Evolutionary conservation across 495 filamentous ascomycete species (phyloP).

Genomic region (Tuber calosporum): DNA sequence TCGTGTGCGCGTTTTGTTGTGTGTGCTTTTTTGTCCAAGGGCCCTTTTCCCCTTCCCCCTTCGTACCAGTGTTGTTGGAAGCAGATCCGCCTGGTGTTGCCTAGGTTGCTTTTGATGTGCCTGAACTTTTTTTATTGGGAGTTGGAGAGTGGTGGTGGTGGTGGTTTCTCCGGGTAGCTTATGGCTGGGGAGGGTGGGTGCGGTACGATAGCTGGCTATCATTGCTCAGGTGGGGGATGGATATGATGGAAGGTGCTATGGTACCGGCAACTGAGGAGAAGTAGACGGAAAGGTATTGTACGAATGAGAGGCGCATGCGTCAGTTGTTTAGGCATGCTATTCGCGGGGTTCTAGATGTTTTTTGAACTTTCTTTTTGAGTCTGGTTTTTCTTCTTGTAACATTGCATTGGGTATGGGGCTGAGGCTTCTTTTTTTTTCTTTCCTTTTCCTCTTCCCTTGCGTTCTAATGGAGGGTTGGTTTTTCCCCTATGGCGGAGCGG

Average conservation of each 20-base stretch:
- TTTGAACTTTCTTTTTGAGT: conserved; percentile 1
- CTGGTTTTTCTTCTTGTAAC: neutral
- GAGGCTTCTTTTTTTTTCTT: neutral
- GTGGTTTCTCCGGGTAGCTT: neutral
- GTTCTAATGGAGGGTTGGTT: neutral
- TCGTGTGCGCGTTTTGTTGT: conserved; percentile 2
- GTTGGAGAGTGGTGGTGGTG: neutral
- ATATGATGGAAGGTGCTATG: neutral
- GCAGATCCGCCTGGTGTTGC: neutral
- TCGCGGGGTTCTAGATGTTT: neutral
- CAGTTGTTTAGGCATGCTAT: neutral
- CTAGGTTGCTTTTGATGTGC: neutral
- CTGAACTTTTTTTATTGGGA: neutral
- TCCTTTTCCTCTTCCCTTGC: neutral
- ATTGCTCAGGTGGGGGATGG: neutral
- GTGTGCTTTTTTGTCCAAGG: neutral
- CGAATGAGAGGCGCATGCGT: neutral
- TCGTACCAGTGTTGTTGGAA: too few relatives aligned
- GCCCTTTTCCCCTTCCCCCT: too few relatives aligned
- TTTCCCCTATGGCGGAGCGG: conserved; percentile 1
- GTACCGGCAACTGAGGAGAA: neutral
- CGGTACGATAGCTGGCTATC: neutral
- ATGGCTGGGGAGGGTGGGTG: neutral
- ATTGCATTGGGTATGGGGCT: neutral
- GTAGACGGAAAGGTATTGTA: neutral